Base-by-base conservation (phyloP, 2,329 filamentous ascomycete species). In the Xylaria hypoxylon region DNA sequence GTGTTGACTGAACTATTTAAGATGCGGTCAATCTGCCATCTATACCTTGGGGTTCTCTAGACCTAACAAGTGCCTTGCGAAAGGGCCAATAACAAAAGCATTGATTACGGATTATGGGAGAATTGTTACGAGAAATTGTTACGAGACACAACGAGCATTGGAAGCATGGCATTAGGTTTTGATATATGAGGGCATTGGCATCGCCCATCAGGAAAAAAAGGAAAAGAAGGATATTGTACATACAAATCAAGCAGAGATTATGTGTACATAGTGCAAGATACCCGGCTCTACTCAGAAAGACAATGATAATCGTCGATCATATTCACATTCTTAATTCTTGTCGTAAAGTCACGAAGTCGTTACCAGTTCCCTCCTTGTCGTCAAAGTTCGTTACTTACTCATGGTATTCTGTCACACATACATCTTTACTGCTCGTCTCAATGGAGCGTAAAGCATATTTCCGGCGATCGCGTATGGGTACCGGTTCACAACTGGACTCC, bases 1-100 rank as follows among this genome's bases (percentile, higher is more conserved):
- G 87, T 58, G 84, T 89, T 26, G 85, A 87, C 59, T 87, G 70
- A 71, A 38, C 11, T 44, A 10, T 35, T 15, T 24, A 55, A 8
- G 38, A 52, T 31, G 26, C 42, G n/a, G 22, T 15, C 24, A 33
- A 47, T 19, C 13, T 19, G 17, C 45, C 31, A 6, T 8, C 8
- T 17, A 38, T 40, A 28, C 44, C 4, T 19, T 15, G 8, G 10
- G 4, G 19, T 28, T 11, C 42, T 5, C 26, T 31, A 13, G 10
- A 42, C 11, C 22, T 22, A 48, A 57, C 15, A 47, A 44, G 44
- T 42, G 38, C 15, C 24, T 15, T 24, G n/a, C 19, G 13, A 17
- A 28, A 57, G 19, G 22, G 26, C 17, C 17, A 45, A n/a, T 31
- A 42, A 55, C 40, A 8, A 53, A 59, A 55, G 22, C 51, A 53